A percentile compares a stretch with the other conserved stretches of the same genome.
These are phyloP conservation scores for Mitragyna speciosa DNA, from an alignment of 257 asterid genomes.

Conservation along the genomic window DNA sequence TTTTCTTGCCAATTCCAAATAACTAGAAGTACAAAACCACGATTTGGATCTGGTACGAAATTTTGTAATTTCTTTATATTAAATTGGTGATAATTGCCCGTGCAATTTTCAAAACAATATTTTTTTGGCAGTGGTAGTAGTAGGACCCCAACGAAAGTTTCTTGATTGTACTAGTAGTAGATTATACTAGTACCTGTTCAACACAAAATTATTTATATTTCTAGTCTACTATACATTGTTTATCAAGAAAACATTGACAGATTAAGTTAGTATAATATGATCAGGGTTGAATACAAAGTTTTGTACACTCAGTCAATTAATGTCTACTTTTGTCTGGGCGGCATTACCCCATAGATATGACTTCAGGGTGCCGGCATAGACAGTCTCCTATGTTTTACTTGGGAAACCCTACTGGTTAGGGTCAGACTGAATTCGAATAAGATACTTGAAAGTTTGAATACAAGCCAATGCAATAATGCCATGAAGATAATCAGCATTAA, in stretches of 20 bases:
- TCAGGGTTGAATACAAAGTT: not conserved
- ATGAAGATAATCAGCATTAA: too few species aligned
- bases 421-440: not conserved
- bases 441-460: not conserved
- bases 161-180: not conserved
- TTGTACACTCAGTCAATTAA: not conserved
- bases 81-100: too few species aligned
- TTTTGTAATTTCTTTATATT: too few species aligned
- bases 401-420: not conserved
- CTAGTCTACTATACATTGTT: too few species aligned
- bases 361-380: not conserved
- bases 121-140: too few species aligned
- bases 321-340: not conserved
- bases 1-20: too few species aligned
- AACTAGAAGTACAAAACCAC: too few species aligned
- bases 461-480: not conserved
- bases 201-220: too few species aligned
- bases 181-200: not conserved
- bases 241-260: not conserved
- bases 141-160: not conserved
- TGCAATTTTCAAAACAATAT: too few species aligned
- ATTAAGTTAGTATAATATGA: not conserved
- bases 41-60: too few species aligned
- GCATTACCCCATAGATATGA: not conserved
- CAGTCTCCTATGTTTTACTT: not conserved